Evolutionary conservation across 306 rosid species (phyloP), one percentile per base, ranked within the genome.

Genomic region (Cicer chorassanicum): DNA sequence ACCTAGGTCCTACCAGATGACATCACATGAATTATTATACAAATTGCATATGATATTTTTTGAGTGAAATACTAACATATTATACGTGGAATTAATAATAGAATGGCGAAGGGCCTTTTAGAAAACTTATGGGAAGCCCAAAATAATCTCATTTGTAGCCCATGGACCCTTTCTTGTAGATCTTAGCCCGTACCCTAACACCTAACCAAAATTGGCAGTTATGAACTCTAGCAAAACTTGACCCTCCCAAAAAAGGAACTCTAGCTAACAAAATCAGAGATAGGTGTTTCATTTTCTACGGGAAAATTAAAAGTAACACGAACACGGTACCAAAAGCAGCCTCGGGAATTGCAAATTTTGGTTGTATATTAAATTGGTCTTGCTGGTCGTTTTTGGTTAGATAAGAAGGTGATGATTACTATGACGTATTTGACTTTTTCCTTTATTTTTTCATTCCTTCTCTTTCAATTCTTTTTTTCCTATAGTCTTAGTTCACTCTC

Each of bases 381-480:
- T 61, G 75, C 64, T 77, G 66, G 57, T 68, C 8, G 67, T 79
- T 75, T 79, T 75, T 83, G 68, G 77, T 72, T 76, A 77, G 82
- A 77, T 80, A 82, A 78, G 81, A 68, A 70, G 77, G 78, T 83
- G 83, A 78, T 69, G 78, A 75, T 63, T 70, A 78, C 82, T 55
- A 73, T 80, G 87, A 80, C 87, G 82, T 76, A 36, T 80, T 83
- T 76, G 80, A 80, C 80, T 83, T 80, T 56, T 50, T 45, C 66
- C 13, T 56, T 5, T 16, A 1, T 13, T 36, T 43, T 7, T 68
- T 77, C 19, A 1, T 43, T 8, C 2, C 10, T 65, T 53, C 0
- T 8, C 11, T 55, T 12, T 7, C 8, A 11, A 24, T 56, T 42
- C 43, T 7, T 5, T 13, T 41, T 7, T 60, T 60, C 0, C 6